Conservation (phyloP, 2,329 filamentous ascomycete species). For the Apiospora rasikravindrae region DNA sequence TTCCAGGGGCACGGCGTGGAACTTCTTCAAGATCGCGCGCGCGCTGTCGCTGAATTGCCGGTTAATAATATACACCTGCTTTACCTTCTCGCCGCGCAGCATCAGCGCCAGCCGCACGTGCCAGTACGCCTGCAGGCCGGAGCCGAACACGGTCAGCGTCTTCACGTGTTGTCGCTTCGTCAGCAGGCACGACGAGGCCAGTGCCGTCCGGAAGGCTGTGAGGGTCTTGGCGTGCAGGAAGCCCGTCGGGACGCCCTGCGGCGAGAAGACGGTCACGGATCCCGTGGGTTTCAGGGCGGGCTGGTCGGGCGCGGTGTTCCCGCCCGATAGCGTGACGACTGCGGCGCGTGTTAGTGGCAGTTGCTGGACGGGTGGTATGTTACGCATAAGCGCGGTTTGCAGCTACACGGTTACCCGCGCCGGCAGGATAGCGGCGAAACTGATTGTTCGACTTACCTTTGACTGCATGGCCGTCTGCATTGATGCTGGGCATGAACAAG, state of each 20-base stretch:
- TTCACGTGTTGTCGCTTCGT: slow-evolving; percentile 70
- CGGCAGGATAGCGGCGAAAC: background rate
- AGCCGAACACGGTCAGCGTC: slow-evolving; percentile 83
- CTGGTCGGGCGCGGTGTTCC: slow-evolving; percentile 35
- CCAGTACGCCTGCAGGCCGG: slow-evolving; percentile 92
- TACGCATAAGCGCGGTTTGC: background rate
- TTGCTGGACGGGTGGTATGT: too few relatives aligned
- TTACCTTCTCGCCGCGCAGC: slow-evolving; percentile 72
- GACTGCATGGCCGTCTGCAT: slow-evolving; percentile 67
- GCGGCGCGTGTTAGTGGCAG: background rate
- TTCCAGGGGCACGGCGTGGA: slow-evolving; percentile 48
- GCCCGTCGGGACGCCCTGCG: slow-evolving; percentile 66
- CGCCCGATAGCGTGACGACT: slow-evolving; percentile 67
- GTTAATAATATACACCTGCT: slow-evolving; percentile 83
- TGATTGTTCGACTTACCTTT: slow-evolving; percentile 56
- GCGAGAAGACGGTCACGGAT: slow-evolving; percentile 71
- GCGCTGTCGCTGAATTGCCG: slow-evolving; percentile 68
- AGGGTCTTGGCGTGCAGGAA: slow-evolving; percentile 76
- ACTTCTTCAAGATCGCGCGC: slow-evolving; percentile 53
- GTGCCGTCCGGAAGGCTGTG: slow-evolving; percentile 80
- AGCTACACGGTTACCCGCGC: background rate
- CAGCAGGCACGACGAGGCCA: slow-evolving; percentile 72
- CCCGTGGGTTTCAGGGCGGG: slow-evolving; percentile 60
- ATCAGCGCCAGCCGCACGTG: slow-evolving; percentile 85
- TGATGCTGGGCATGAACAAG: slow-evolving; percentile 72